These are phyloP conservation scores for Penicillium freii DNA, from an alignment of 2,329 filamentous ascomycete species.

Conservation along the genomic window DNA sequence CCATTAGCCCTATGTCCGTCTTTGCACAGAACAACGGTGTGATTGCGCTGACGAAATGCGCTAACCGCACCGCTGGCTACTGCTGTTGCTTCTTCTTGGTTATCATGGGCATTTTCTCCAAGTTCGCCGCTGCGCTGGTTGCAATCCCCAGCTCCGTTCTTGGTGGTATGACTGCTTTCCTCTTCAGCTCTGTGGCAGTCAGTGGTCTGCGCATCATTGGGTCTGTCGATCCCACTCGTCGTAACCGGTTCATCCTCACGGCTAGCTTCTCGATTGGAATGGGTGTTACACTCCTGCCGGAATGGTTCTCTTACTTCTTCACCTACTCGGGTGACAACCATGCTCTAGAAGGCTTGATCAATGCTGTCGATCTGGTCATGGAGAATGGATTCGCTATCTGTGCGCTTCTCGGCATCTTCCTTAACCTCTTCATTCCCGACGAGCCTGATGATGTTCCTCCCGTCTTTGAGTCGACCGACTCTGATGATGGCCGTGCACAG, in stretches of 20 bases:
- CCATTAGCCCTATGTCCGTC: slow-evolving; percentile 66
- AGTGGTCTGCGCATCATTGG: slow-evolving; percentile 66
- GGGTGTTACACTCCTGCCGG: slow-evolving; percentile 49
- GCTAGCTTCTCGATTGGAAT: slow-evolving; percentile 61
- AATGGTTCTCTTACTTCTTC: slow-evolving; percentile 50
- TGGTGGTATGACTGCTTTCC: slow-evolving; percentile 59
- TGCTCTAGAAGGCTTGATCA: slow-evolving; percentile 59
- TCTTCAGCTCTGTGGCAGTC: slow-evolving; percentile 65
- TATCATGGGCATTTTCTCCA: slow-evolving; percentile 68
- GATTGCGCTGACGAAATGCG: slow-evolving; percentile 66
- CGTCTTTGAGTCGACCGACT: slow-evolving; percentile 25
- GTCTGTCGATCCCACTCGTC: slow-evolving; percentile 61
- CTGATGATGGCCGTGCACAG: slow-evolving; percentile 19
- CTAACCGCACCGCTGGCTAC: slow-evolving; percentile 67
- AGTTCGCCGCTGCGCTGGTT: slow-evolving; percentile 67
- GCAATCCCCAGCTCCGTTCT: slow-evolving; percentile 57
- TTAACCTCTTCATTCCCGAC: slow-evolving; percentile 71
- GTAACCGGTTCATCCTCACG: slow-evolving; percentile 66
- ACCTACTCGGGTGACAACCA: slow-evolving; percentile 57
- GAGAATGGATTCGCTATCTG: slow-evolving; percentile 63
- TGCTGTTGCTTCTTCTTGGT: slow-evolving; percentile 64
- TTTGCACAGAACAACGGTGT: slow-evolving; percentile 71
- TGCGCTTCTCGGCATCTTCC: slow-evolving; percentile 67
- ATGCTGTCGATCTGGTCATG: slow-evolving; percentile 64
- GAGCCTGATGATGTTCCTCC: slow-evolving; percentile 67